phyloP scores from a whole-genome alignment of 176 grass and related monocot species.

The Rhipidocladum racemiflorum region DNA sequence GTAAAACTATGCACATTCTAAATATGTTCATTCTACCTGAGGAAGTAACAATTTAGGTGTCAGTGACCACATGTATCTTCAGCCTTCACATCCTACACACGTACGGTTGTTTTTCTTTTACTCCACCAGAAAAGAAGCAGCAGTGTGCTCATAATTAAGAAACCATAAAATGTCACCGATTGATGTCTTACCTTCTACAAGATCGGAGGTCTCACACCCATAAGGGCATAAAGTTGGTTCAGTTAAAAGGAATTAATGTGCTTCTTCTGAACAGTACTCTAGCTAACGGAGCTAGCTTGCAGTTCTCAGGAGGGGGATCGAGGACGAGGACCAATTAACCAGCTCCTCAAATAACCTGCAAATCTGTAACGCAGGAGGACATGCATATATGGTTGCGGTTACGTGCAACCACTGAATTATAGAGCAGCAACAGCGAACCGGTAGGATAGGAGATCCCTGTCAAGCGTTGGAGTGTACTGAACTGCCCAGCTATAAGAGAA shows the following conservation, averaged over 20 bases:
- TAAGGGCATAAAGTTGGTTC: not conserved
- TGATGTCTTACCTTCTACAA: not conserved
- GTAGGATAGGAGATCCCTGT: slow-evolving; percentile 32
- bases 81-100: not conserved
- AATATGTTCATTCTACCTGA: not conserved
- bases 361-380: not conserved
- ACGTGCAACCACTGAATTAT: slow-evolving; percentile 25
- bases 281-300: too few species aligned
- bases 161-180: not conserved
- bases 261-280: not conserved
- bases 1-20: not conserved
- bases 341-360: not conserved
- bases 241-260: not conserved
- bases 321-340: not conserved
- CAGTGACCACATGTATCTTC: not conserved
- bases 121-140: not conserved
- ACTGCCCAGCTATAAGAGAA: slow-evolving; percentile 33
- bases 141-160: not conserved
- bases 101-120: not conserved
- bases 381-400: not conserved
- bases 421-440: not conserved
- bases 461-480: slow-evolving; percentile 31
- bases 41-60: not conserved
- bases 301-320: not conserved
- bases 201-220: not conserved